These are phyloP conservation scores for Hydnum rufescens DNA, from an alignment of 768 basidiomycete genomes.

Conservation along the genomic window DNA sequence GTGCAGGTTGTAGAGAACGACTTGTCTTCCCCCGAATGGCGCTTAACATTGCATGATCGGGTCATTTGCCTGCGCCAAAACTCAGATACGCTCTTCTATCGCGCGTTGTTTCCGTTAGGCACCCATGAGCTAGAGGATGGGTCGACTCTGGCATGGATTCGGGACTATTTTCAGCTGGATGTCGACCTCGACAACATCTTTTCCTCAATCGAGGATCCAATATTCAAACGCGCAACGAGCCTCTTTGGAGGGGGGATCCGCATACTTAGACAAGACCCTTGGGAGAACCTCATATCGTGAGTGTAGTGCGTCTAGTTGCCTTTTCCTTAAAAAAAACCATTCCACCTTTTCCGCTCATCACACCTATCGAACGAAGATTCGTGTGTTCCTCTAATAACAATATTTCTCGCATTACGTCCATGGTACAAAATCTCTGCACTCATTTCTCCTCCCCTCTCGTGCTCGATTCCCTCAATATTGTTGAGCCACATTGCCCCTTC, in stretches of 20 bases:
- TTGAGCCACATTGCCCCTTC: slow-evolving; percentile 52
- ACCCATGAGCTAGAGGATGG: slow-evolving; percentile 10
- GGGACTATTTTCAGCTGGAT: slow-evolving; percentile 78
- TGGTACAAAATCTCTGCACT: slow-evolving; percentile 68
- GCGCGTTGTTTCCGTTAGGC: slow-evolving; percentile 35
- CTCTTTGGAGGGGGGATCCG: slow-evolving; percentile 58
- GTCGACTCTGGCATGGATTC: slow-evolving; percentile 47
- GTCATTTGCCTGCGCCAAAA: slow-evolving; percentile 70
- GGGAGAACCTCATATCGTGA: slow-evolving; percentile 88
- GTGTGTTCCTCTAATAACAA: slow-evolving; percentile 98
- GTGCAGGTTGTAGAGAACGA: slow-evolving; percentile 23
- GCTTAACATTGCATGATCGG: slow-evolving; percentile 60
- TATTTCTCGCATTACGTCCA: slow-evolving; percentile 80
- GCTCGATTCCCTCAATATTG: slow-evolving; percentile 20
- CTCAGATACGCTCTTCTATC: slow-evolving; percentile 44
- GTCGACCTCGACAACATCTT: slow-evolving; percentile 55
- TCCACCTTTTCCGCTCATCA: slow-evolving; percentile 2
- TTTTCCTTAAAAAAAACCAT: background rate
- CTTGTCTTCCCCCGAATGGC: slow-evolving; percentile 32
- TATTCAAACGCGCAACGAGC: slow-evolving; percentile 40
- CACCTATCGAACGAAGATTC: slow-evolving; percentile 34
- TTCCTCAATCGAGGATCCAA: slow-evolving; percentile 35
- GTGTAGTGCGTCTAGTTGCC: slow-evolving; percentile 17
- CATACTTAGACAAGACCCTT: slow-evolving; percentile 81
- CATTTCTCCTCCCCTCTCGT: slow-evolving; percentile 57